Percentiles rank a stretch among this genome's conserved stretches.
phyloP scores from a whole-genome alignment of 1,139 yeast genomes.

The Sugiyamaella novakii region DNA sequence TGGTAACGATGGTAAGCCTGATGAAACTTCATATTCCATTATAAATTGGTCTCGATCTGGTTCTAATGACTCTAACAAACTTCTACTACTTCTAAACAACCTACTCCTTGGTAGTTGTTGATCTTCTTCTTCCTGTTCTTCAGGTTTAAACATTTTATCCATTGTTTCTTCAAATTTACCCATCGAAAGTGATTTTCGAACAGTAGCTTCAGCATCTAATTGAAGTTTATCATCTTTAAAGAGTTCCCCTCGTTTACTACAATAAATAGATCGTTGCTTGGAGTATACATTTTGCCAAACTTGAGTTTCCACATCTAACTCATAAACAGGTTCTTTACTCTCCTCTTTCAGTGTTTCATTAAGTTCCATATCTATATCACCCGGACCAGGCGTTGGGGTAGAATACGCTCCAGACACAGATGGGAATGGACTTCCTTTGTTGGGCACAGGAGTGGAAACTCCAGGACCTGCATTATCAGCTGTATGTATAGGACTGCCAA shows the following conservation, averaged over 20 bases:
- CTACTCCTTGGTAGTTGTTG: slow-evolving; percentile 19
- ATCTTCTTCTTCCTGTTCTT: slow-evolving; percentile 23
- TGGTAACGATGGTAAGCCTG: slow-evolving; percentile 72
- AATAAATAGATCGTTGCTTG: slow-evolving; percentile 72
- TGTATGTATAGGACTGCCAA: slow-evolving; percentile 21
- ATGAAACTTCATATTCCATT: slow-evolving; percentile 80
- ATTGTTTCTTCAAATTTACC: slow-evolving; percentile 38
- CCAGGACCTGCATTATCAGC: slow-evolving; percentile 17
- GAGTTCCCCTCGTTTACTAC: slow-evolving; percentile 66
- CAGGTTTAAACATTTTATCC: slow-evolving; percentile 25
- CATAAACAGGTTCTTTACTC: slow-evolving; percentile 55
- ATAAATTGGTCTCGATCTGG: slow-evolving; percentile 69
- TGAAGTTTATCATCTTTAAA: slow-evolving; percentile 63
- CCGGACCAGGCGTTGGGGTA: slow-evolving; percentile 27
- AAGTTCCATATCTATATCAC: slow-evolving; percentile 27
- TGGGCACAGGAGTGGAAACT: slow-evolving; percentile 19
- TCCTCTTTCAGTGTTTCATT: slow-evolving; percentile 30
- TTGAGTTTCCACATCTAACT: slow-evolving; percentile 63
- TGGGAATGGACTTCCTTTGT: slow-evolving; percentile 25
- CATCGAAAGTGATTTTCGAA: slow-evolving; percentile 39
- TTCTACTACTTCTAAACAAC: slow-evolving; percentile 27
- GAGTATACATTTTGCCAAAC: slow-evolving; percentile 85
- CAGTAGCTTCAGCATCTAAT: slow-evolving; percentile 66
- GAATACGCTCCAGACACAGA: slow-evolving; percentile 20
- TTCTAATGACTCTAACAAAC: slow-evolving; percentile 47